A percentile compares a stretch with the other conserved stretches of the same genome.
Evolutionary conservation across 2,329 filamentous ascomycete species (phyloP).

Genomic region (Setomelanomma holmii): DNA sequence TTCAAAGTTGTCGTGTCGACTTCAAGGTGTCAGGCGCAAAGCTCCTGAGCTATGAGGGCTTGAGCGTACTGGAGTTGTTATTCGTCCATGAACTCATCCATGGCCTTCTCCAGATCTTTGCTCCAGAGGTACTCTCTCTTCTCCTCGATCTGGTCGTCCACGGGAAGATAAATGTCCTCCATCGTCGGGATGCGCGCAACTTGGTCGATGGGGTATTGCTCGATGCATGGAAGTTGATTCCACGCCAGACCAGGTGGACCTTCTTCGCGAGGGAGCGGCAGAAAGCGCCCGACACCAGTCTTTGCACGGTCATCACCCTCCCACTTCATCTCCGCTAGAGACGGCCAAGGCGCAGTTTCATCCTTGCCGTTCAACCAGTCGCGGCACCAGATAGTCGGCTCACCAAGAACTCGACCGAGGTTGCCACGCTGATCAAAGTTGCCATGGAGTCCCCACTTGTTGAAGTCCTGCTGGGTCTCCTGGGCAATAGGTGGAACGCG

Average conservation of each 20-base stretch:
- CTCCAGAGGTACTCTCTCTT: slow-evolving; percentile 36
- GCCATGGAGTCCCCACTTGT: slow-evolving; percentile 23
- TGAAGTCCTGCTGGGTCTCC: slow-evolving; percentile 17
- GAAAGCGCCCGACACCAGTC: slow-evolving; percentile 51
- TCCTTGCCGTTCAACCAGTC: slow-evolving; percentile 43
- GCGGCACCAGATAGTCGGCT: slow-evolving; percentile 51
- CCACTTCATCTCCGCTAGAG: slow-evolving; percentile 53
- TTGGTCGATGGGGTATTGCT: slow-evolving; percentile 50
- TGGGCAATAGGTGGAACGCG: slow-evolving; percentile 9
- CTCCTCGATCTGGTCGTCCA: slow-evolving; percentile 44
- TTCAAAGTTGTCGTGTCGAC: background rate
- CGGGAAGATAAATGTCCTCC: slow-evolving; percentile 47
- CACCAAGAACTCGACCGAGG: slow-evolving; percentile 42
- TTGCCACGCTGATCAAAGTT: slow-evolving; percentile 34
- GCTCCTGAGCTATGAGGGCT: background rate
- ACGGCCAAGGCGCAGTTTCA: slow-evolving; percentile 52
- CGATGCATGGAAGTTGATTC: slow-evolving; percentile 49
- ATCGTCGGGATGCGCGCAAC: slow-evolving; percentile 44
- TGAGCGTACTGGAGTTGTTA: slow-evolving; percentile 2
- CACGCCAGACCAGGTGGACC: slow-evolving; percentile 51
- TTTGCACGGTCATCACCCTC: slow-evolving; percentile 57
- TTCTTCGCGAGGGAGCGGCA: slow-evolving; percentile 52
- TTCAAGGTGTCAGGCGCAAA: background rate
- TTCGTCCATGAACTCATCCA: slow-evolving; percentile 31
- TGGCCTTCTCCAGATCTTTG: slow-evolving; percentile 33